Conservation (phyloP, 1,284 basidiomycete species). For the Apiotrichum veenhuisii region DNA sequence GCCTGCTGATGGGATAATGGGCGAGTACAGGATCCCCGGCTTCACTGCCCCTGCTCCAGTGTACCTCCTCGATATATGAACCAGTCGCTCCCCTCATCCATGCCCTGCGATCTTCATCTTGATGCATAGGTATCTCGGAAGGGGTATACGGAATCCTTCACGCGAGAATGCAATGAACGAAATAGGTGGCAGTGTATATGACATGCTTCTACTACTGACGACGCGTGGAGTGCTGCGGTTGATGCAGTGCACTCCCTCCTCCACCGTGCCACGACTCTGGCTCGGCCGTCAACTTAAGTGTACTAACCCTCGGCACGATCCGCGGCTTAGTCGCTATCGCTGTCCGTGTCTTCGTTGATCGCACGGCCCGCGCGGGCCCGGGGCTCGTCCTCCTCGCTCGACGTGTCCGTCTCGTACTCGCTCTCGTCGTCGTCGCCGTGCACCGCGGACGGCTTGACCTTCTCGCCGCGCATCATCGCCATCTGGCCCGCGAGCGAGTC, state of each 20-base stretch:
- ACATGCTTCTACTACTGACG: neutral
- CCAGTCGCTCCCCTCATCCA: no score
- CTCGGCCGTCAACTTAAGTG: neutral
- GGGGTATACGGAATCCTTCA: neutral
- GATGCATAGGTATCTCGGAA: neutral
- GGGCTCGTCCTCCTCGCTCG: slow-evolving; percentile 54
- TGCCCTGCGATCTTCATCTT: neutral
- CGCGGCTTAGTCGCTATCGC: slow-evolving; percentile 38
- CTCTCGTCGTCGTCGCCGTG: slow-evolving; percentile 53
- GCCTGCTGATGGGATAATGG: no score
- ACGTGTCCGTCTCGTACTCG: slow-evolving; percentile 45
- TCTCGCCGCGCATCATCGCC: slow-evolving; percentile 90
- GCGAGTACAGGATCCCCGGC: no score
- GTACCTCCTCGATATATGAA: no score
- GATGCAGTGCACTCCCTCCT: no score
- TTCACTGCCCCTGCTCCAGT: no score
- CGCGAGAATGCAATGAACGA: neutral
- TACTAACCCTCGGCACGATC: neutral
- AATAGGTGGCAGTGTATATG: neutral
- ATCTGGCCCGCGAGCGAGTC: slow-evolving; percentile 95
- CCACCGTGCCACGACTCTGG: neutral
- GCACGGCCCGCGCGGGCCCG: slow-evolving; percentile 11
- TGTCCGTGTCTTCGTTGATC: slow-evolving; percentile 53
- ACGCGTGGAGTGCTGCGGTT: neutral
- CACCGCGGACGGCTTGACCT: slow-evolving; percentile 64